phyloP scores from a whole-genome alignment of 2,329 filamentous ascomycete species.

The Diaporthe amygdali region DNA sequence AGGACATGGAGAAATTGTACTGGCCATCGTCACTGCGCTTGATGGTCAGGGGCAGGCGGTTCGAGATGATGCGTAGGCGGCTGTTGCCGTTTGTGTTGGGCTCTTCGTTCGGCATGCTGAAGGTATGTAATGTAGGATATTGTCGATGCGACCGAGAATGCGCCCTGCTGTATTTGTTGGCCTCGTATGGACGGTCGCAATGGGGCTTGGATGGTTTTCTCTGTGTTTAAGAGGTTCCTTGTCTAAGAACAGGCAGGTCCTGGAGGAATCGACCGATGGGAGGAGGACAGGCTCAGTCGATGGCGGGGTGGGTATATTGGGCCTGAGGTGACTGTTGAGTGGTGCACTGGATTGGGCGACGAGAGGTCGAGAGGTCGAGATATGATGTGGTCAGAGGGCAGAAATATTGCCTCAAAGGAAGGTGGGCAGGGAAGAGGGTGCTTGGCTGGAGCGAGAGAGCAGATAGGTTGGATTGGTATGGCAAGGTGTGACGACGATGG shows the following conservation, averaged over 20 bases:
- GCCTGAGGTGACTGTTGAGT: neutral
- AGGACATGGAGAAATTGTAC: constrained; percentile 96
- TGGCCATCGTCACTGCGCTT: constrained; percentile 90
- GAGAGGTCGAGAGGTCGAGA: neutral
- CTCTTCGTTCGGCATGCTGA: constrained; percentile 18
- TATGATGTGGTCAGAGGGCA: neutral
- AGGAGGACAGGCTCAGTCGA: neutral
- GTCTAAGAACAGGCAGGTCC: neutral
- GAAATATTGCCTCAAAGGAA: neutral
- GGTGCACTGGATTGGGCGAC: neutral
- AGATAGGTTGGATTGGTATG: neutral
- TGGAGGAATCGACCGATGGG: neutral
- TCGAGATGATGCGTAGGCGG: constrained; percentile 84
- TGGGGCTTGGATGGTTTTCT: neutral
- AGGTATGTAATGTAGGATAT: neutral
- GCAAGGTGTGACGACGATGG: neutral
- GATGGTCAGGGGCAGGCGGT: constrained; percentile 95
- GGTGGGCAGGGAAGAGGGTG: neutral
- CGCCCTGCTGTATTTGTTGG: neutral
- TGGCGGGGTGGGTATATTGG: constrained; percentile 3
- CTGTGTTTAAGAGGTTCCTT: neutral
- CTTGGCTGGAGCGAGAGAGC: neutral
- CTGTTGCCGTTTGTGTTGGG: constrained; percentile 29
- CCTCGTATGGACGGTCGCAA: neutral
- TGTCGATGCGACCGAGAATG: neutral